Base-by-base conservation (phyloP, 495 filamentous ascomycete species). In the Neurospora sp. region DNA sequence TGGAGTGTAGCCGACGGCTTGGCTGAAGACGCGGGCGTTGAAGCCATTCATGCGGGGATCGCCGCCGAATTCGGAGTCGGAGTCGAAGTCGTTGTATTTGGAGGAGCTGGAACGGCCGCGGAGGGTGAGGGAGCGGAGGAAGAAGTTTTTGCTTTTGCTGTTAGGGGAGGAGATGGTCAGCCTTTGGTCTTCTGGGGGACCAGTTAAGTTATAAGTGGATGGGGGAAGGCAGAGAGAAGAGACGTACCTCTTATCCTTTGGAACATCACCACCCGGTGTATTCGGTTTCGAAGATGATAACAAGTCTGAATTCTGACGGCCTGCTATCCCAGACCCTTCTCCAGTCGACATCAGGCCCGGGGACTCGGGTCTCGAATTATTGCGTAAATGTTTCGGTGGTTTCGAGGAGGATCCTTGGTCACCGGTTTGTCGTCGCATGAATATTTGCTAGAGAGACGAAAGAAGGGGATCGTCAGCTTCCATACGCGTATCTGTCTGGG, bases 81-180 rank as follows among this genome's bases (percentile, higher is more conserved):
- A 89, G 76, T 96, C 93, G 53, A 88, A 84, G 40, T 85, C 83
- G 40, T 83, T 82, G 14, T 65, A 65, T 7, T 65, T 65, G 53
- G 53, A 65, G 27, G 27, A 65, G 27, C 31, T 65, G 81, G 75
- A 61, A 87, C 84, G 95, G 70, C 86, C 86, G 27, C 91, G 94
- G 75, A 98, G 92, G 74, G 82, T 84, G 38, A 89, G 80, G 48
- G 94, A 90, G 82, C 94, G 97, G 61, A 99, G 87, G 78, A 99
- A 97, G 16, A 93, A 97, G 39, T 91, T 65, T 65, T 65, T 90
- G 7, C 92, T 92, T 82, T 94, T 97, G 83, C 90, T 97, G 73
- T 73, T 73, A 73, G 71, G 39, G 40, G 17, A 40, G 27, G 20
- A 70, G 8, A 59, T 31, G 35, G 69, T 74, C 73, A 71, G 78